These are phyloP conservation scores for Cnidoscolus chayamansa DNA, from an alignment of 441 rosid species.

Conservation along the genomic window DNA sequence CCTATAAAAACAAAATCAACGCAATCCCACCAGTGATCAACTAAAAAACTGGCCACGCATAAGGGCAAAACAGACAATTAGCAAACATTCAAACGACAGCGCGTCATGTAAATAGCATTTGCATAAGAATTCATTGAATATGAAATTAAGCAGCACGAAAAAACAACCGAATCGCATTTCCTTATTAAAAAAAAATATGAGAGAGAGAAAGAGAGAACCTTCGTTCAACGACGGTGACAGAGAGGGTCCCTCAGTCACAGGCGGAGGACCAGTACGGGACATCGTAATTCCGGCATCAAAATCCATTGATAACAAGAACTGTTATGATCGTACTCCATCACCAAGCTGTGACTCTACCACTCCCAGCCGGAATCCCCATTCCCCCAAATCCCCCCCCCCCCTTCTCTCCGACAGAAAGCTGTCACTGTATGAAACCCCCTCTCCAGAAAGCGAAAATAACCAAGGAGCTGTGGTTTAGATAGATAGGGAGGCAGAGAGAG, in stretches of 20 bases:
- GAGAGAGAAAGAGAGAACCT: slow-evolving; percentile 32
- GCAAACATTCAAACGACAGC: neutral
- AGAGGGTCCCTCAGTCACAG: slow-evolving; percentile 44
- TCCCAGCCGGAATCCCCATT: slow-evolving; percentile 37
- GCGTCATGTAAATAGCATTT: slow-evolving; percentile 15
- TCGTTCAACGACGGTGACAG: slow-evolving; percentile 55
- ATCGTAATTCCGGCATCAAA: slow-evolving; percentile 73
- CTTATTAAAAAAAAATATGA: neutral
- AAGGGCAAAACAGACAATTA: slow-evolving; percentile 21
- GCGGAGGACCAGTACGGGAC: slow-evolving; percentile 40
- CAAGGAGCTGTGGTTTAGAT: slow-evolving; percentile 19
- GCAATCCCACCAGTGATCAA: neutral
- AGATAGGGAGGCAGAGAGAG: neutral
- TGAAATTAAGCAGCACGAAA: neutral
- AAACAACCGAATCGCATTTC: slow-evolving; percentile 6
- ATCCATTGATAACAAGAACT: slow-evolving; percentile 43
- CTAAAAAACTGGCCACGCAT: neutral
- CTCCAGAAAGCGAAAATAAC: slow-evolving; percentile 41
- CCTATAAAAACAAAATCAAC: neutral
- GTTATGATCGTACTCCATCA: slow-evolving; percentile 37
- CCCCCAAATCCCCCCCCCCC: slow-evolving; percentile 33
- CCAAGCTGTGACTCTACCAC: slow-evolving; percentile 24
- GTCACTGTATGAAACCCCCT: slow-evolving; percentile 15
- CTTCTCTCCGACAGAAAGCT: slow-evolving; percentile 7
- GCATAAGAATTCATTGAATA: neutral